phyloP scores from a whole-genome alignment of 345 rosid genomes.

The Gossypium australe region DNA sequence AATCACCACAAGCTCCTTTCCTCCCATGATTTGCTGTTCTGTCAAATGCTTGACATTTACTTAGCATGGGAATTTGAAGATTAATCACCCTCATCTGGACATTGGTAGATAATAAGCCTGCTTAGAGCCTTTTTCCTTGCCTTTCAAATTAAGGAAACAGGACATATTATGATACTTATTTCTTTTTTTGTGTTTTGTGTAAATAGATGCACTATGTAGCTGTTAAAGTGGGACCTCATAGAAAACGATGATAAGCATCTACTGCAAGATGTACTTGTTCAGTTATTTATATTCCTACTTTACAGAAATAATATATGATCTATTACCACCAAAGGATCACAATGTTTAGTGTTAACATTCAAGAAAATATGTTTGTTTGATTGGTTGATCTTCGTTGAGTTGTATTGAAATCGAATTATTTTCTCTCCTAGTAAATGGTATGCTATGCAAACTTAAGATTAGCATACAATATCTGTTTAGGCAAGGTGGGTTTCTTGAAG shows the following conservation, averaged over 20 bases:
- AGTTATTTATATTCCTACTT: background rate
- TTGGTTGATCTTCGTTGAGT: background rate
- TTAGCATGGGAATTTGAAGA: conserved; percentile 2
- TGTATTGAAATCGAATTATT: background rate
- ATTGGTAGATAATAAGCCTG: background rate
- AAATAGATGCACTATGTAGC: background rate
- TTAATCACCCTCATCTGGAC: background rate
- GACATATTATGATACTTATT: background rate
- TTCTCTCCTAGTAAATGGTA: background rate
- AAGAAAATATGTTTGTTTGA: background rate
- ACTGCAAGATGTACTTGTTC: background rate
- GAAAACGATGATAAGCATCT: background rate
- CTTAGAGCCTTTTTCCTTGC: background rate
- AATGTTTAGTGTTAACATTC: background rate
- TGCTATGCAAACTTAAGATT: background rate
- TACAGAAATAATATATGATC: background rate
- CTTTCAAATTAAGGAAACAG: background rate
- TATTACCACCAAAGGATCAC: background rate
- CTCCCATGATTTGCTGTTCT: background rate
- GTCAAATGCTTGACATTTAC: background rate
- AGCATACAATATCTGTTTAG: background rate
- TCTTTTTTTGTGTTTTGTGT: background rate
- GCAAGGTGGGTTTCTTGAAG: background rate
- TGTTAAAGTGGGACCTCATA: background rate
- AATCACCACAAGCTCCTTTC: background rate